These are phyloP conservation scores for Xylaria sp. DNA, from an alignment of 2,329 filamentous ascomycete genomes.

Conservation along the genomic window DNA sequence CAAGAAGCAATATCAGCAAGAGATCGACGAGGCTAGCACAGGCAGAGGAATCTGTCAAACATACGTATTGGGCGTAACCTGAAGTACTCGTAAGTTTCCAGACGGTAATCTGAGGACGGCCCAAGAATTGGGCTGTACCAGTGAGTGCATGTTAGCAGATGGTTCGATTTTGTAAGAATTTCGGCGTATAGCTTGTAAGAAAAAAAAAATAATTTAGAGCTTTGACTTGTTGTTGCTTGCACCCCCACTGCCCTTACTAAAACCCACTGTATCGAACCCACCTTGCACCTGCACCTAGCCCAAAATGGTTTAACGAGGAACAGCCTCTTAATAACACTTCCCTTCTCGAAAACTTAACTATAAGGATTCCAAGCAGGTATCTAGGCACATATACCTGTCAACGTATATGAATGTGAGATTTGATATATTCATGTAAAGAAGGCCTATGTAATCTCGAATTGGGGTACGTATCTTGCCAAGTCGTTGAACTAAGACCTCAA, in stretches of 20 bases:
- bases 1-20: constrained; percentile 26
- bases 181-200: background rate
- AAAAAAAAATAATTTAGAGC: constrained; percentile 28
- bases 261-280: background rate
- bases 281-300: background rate
- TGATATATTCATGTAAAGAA: too few species aligned
- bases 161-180: background rate
- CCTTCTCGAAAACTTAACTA: too few species aligned
- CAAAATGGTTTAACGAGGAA: background rate
- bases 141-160: constrained; percentile 52
- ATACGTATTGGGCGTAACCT: constrained; percentile 71
- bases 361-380: too few species aligned
- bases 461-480: too few species aligned
- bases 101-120: constrained; percentile 69
- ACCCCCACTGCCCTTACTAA: constrained; percentile 16
- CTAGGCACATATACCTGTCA: too few species aligned
- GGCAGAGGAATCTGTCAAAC: constrained; percentile 35
- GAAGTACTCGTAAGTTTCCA: constrained; percentile 66
- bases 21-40: background rate
- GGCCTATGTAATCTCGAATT: too few species aligned
- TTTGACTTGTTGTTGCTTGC: constrained; percentile 6
- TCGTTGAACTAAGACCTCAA: too few species aligned
- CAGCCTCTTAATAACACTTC: too few species aligned
- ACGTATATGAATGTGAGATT: too few species aligned
- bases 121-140: constrained; percentile 70